Percentiles rank a stretch among this genome's conserved stretches.
Evolutionary conservation across 495 filamentous ascomycete genomes (phyloP).

Genomic region (Hyaloscypha variabilis): DNA sequence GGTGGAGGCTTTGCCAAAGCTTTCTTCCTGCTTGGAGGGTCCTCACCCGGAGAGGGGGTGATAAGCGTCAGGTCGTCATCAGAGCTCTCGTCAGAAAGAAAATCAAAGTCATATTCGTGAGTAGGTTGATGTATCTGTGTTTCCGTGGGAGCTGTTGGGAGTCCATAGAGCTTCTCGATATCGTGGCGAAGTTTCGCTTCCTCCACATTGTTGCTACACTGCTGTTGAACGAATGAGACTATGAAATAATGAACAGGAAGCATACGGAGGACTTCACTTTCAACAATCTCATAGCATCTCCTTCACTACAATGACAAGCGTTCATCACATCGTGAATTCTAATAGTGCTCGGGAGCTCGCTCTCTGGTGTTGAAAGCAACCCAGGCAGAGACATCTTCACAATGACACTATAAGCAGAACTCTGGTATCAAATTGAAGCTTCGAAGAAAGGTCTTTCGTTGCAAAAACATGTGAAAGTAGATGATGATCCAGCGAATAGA

Average conservation of each 20-base stretch:
- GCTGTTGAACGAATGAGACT: no score
- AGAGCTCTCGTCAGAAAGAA: no score
- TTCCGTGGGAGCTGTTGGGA: no score
- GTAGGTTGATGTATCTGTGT: no score
- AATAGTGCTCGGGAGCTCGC: background rate
- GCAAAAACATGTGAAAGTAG: slow-evolving; percentile 5
- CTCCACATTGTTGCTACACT: no score
- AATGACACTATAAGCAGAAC: slow-evolving; percentile 8
- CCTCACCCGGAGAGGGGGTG: no score
- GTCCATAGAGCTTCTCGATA: no score
- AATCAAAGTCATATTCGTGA: no score
- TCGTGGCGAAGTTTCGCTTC: no score
- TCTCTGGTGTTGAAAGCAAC: background rate
- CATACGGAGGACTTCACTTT: slow-evolving; percentile 3
- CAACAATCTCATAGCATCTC: background rate
- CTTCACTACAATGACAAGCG: slow-evolving; percentile 6
- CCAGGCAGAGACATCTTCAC: background rate
- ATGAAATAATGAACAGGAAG: background rate
- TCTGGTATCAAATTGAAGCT: background rate
- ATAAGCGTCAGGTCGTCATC: no score
- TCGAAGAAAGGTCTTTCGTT: background rate
- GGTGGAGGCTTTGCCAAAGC: no score
- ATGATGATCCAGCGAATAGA: slow-evolving; percentile 7
- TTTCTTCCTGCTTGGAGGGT: no score
- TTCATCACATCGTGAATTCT: slow-evolving; percentile 10